Percentiles rank a stretch among this genome's conserved stretches.
Evolutionary conservation across 768 basidiomycete species (phyloP).

Genomic region (Leccinum boreale): DNA sequence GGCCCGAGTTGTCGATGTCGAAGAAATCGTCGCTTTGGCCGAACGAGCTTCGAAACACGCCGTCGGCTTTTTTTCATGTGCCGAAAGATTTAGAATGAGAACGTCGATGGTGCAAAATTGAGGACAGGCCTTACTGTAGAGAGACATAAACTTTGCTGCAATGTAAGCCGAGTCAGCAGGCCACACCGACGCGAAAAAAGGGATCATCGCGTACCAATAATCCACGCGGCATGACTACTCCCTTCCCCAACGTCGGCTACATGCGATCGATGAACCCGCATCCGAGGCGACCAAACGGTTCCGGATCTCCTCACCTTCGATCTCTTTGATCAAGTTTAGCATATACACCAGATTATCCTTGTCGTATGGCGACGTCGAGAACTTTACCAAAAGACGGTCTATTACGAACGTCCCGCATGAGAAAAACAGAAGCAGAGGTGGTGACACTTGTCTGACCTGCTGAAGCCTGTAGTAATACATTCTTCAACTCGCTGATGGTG

Average conservation of each 20-base stretch:
- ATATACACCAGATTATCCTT: slow-evolving; percentile 23
- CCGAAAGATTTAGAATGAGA: not conserved
- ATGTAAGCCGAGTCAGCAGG: slow-evolving; percentile 3
- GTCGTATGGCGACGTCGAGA: slow-evolving; percentile 30
- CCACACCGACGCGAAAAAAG: not conserved
- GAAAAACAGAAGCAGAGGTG: not conserved
- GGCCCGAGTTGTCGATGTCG: slow-evolving; percentile 24
- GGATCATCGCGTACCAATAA: slow-evolving; percentile 18
- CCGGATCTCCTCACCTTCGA: slow-evolving; percentile 16
- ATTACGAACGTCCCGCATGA: not conserved
- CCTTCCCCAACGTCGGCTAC: slow-evolving; percentile 11
- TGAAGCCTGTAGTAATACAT: slow-evolving; percentile 26
- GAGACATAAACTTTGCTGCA: slow-evolving; percentile 29
- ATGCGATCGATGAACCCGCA: not conserved
- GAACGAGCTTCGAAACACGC: slow-evolving; percentile 27
- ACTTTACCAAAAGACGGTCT: slow-evolving; percentile 31
- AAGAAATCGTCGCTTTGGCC: slow-evolving; percentile 32
- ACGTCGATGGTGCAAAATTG: not conserved
- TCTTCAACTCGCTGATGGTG: slow-evolving; percentile 18
- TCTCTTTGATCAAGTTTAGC: slow-evolving; percentile 28
- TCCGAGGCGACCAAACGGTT: not conserved
- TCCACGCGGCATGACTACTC: slow-evolving; percentile 21
- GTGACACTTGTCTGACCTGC: slow-evolving; percentile 18
- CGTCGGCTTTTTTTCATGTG: slow-evolving; percentile 19
- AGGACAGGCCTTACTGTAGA: slow-evolving; percentile 22